Evolutionary conservation across 495 filamentous ascomycete species (phyloP), one percentile per base, ranked within the genome.

Genomic region (Rhypophila decipiens): DNA sequence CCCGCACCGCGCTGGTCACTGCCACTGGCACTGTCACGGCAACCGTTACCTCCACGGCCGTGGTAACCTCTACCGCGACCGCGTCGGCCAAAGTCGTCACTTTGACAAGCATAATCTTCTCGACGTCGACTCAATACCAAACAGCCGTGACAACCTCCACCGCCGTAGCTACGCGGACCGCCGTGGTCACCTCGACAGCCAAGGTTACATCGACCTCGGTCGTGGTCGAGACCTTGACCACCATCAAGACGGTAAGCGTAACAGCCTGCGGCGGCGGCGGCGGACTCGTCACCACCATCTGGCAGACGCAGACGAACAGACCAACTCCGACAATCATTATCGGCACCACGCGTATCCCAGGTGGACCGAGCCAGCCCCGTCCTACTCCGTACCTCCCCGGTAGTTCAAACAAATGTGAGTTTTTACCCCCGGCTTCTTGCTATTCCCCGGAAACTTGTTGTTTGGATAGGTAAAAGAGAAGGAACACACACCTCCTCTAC

Each of bases 141-240:
- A 15, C 29, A 47, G 39, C 18, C 13, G 24, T 2, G 10, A 35
- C 29, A 13, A 54, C 52, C 2, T 42, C 43, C 1, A 22, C 45
- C 5, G 29, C 47, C 17, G 51, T 49, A 21, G 37, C 46, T 22
- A 58, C 55, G 15, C 39, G 46, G 8, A 51, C 52, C 7, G 47
- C 35, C 15, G 15, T 20, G 8, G 37, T 27, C n/a, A n/a, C n/a
- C n/a, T n/a, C n/a, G n/a, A n/a, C n/a, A n/a, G n/a, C n/a, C n/a
- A n/a, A n/a, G n/a, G n/a, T n/a, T n/a, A n/a, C n/a, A n/a, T n/a
- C n/a, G 18, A 54, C 52, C 19, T 46, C 45, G 29, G 41, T 53
- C 23, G 35, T 45, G 46, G 42, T 48, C 23, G 39, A 47, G 5
- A 58, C 56, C 1, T 22, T 52, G 0, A 58, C 49, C 0, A 45